Evolutionary conservation across 495 filamentous ascomycete species (phyloP).

Genomic region (Aspergillus leporis): DNA sequence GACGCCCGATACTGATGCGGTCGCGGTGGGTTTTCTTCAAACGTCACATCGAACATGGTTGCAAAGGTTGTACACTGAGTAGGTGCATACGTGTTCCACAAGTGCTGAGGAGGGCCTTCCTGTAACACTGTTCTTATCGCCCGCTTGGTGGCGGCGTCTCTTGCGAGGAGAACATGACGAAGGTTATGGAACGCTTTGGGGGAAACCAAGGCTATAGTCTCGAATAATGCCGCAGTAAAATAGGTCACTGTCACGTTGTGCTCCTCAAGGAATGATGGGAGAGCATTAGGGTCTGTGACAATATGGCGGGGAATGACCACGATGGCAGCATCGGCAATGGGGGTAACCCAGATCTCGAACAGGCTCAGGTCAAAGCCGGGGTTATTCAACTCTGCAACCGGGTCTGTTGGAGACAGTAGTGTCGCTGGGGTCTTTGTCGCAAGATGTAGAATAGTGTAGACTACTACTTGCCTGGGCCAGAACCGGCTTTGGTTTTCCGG

Average conservation of each 20-base stretch:
- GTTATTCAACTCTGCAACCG: conserved; percentile 5
- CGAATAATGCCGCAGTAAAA: neutral
- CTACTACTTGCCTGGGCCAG: conserved; percentile 2
- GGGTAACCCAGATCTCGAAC: conserved; percentile 8
- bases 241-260: neutral
- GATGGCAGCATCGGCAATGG: conserved; percentile 1
- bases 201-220: neutral
- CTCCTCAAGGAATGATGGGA: neutral
- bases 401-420: neutral
- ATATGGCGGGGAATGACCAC: neutral
- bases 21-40: conserved; percentile 6
- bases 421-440: neutral
- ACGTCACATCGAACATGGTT: neutral
- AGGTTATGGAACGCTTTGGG: neutral
- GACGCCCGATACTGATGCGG: conserved; percentile 10
- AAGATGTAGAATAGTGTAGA: conserved; percentile 10
- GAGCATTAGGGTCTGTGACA: neutral
- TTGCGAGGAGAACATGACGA: conserved; percentile 4
- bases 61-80: conserved; percentile 9
- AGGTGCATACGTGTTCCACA: conserved; percentile 13
- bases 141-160: neutral
- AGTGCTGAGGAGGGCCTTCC: neutral
- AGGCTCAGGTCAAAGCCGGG: conserved; percentile 8
- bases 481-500: conserved; percentile 8
- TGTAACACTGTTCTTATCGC: neutral